A percentile compares a stretch with the other conserved stretches of the same genome.
Evolutionary conservation across 2,329 filamentous ascomycete species (phyloP).

Genomic region (Fusarium sarcochroum): DNA sequence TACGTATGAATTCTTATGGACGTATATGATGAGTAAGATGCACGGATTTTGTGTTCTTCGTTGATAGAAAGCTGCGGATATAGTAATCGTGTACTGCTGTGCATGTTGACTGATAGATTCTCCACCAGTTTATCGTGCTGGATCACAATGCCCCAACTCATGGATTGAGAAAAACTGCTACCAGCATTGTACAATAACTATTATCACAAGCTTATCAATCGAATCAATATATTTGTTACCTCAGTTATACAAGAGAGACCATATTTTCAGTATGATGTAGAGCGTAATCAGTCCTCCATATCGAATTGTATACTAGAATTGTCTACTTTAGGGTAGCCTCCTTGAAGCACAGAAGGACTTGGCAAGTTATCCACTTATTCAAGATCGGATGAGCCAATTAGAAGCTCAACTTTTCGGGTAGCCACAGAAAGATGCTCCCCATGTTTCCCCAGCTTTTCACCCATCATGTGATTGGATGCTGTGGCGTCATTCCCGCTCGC

Average conservation of each 20-base stretch:
- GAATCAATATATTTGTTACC: too few relatives aligned
- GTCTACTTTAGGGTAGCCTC: constrained; percentile 9
- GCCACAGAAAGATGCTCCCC: constrained; percentile 22
- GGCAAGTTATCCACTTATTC: too few relatives aligned
- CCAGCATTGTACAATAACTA: too few relatives aligned
- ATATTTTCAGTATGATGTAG: too few relatives aligned
- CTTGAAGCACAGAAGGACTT: too few relatives aligned
- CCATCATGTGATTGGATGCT: constrained; percentile 46
- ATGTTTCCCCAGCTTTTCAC: constrained; percentile 48
- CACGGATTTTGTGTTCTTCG: not conserved
- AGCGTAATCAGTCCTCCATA: too few relatives aligned
- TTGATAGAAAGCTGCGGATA: not conserved
- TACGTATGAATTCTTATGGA: not conserved
- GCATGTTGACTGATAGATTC: not conserved
- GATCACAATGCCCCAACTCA: not conserved
- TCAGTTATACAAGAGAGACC: too few relatives aligned
- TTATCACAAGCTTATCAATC: not conserved
- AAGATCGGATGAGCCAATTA: constrained; percentile 20
- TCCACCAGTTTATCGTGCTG: not conserved
- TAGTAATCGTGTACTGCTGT: not conserved
- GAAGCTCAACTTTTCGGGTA: not conserved
- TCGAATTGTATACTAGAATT: too few relatives aligned
- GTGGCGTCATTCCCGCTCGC: constrained; percentile 50
- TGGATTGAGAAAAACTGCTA: not conserved
- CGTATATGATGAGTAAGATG: not conserved